Base-by-base conservation (phyloP, 2,329 filamentous ascomycete species). In the Berkeleyomyces rouxiae region DNA sequence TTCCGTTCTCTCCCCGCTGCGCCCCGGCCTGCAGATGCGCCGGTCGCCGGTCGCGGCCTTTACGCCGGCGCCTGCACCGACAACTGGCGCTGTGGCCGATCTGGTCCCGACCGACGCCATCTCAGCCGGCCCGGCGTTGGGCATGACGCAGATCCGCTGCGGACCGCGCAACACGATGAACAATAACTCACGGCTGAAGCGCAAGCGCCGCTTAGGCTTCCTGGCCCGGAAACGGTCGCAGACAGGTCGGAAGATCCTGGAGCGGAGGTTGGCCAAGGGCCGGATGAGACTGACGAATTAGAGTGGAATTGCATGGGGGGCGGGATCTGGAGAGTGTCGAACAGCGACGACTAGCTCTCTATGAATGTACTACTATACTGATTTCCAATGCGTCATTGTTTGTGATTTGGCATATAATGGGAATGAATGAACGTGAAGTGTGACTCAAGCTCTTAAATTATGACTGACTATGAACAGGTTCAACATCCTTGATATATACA, bases 201-300 rank as follows among this genome's bases (percentile, higher is more conserved):
- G 82, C 72, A 84, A 83, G 75, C 75, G 81, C 33, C 76, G 81
- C 67, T 77, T 79, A 66, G 82, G 82, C 0, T 84, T 82, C 67
- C 70, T 84, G 58, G 76, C 74, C 67, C 74, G 81, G 44, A 70
- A 77, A 67, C 73, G 76, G 67, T 77, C 76, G 55, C 76, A 74
- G 69, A 78, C 75, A 7, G 82, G 82, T 2, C 73, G 76, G 63
- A 80, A 77, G 72, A 80, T 77, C 65, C 68, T 84, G 61, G 71
- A 73, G 69, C 72, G 81, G 68, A 74, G 82, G 71, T 74, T 69
- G 71, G 67, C 74, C 11, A 83, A 83, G 77, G 78, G 79, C 61
- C 72, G 82, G 31, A 64, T 64, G 63, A 59, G 63, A 36, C 39
- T 64, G 60, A 53, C 63, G 11, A 64, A 64, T 36, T 64, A 62